phyloP scores from a whole-genome alignment of 768 basidiomycete species.

The Dioszegia aurantiaca region DNA sequence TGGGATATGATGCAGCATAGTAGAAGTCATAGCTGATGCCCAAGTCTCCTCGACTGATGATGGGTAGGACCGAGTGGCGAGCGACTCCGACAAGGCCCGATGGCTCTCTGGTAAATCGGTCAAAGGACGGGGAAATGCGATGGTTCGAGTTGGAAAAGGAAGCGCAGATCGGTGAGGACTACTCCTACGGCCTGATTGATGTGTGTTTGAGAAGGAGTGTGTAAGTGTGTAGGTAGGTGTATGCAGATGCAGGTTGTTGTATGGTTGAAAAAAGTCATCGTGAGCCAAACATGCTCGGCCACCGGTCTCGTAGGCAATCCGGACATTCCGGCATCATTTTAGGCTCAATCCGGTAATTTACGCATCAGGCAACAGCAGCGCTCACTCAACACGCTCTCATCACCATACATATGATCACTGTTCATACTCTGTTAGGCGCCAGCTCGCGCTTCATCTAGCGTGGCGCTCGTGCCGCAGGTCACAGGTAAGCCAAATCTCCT shows the following conservation, averaged over 20 bases:
- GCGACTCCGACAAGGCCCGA: neutral
- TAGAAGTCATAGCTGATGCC: conserved; percentile 1
- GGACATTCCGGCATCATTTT: too few species aligned
- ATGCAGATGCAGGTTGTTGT: neutral
- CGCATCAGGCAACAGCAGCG: too few species aligned
- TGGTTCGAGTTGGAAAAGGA: neutral
- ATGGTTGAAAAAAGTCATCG: conserved; percentile 1
- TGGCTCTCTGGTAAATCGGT: neutral
- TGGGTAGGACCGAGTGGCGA: neutral
- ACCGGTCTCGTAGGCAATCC: too few species aligned
- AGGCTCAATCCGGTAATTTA: too few species aligned
- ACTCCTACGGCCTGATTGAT: too few species aligned
- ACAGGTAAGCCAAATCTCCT: conserved; percentile 12
- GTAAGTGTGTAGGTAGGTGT: neutral
- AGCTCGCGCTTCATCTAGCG: too few species aligned
- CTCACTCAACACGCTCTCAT: neutral
- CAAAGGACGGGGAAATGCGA: neutral
- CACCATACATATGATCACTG: neutral
- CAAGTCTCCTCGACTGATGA: too few species aligned
- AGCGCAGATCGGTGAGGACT: too few species aligned
- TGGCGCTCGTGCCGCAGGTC: too few species aligned
- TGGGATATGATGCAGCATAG: conserved; percentile 9
- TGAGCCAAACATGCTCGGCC: neutral
- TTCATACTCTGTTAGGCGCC: too few species aligned
- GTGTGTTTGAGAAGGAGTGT: too few species aligned